Evolutionary conservation across 2,329 filamentous ascomycete species (phyloP).

Genomic region (Harringtonia lauricola): DNA sequence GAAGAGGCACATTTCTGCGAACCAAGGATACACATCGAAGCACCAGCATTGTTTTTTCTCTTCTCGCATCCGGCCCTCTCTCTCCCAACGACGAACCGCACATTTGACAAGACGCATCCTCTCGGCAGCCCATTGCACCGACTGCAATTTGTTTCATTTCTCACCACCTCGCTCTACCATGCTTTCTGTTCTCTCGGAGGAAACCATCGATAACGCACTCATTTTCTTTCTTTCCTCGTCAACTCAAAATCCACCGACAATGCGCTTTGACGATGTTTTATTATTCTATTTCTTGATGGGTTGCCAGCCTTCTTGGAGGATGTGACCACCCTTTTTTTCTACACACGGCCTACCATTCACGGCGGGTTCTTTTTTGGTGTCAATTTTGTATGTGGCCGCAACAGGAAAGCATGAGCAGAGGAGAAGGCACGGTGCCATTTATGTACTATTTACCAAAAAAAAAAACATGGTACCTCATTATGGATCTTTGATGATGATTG

Average conservation of each 20-base stretch:
- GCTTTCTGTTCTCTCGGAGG: no score
- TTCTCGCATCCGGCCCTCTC: not conserved
- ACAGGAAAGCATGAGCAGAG: no score
- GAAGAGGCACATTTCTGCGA: not conserved
- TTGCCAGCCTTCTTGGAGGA: conserved; percentile 1
- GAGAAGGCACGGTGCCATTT: no score
- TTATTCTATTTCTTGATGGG: conserved; percentile 4
- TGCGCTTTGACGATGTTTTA: not conserved
- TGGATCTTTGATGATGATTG: no score
- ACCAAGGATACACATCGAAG: not conserved
- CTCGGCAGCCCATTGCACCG: not conserved
- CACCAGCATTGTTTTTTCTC: not conserved
- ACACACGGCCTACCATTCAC: not conserved
- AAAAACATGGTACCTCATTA: no score
- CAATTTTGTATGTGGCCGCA: not conserved
- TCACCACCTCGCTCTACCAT: no score
- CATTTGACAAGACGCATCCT: not conserved
- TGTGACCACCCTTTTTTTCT: conserved; percentile 16
- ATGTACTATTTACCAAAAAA: no score
- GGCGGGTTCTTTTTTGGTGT: not conserved
- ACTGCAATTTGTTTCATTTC: not conserved
- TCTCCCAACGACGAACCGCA: not conserved
- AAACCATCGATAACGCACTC: no score
- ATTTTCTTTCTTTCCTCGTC: no score
- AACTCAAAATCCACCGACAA: no score